phyloP scores from a whole-genome alignment of 2,329 filamentous ascomycete genomes.

The Colletotrichum sidae region DNA sequence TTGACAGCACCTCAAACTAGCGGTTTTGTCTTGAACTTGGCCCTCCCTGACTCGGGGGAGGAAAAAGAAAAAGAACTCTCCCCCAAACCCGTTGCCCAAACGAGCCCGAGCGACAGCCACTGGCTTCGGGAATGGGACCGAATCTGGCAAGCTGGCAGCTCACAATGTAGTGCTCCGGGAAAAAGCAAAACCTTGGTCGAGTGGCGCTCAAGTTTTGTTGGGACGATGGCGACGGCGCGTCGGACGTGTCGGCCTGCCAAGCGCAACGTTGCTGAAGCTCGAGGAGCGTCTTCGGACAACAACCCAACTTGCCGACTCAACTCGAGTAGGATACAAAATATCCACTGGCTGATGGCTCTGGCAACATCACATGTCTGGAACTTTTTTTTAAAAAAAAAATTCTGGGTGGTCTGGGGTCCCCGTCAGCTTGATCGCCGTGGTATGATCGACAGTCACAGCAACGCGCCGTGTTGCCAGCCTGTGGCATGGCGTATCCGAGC shows the following conservation, averaged over 20 bases:
- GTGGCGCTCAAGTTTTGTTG: conserved; percentile 8
- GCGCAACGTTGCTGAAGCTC: conserved; percentile 27
- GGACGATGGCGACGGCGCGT: conserved; percentile 13
- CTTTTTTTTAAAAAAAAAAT: not conserved
- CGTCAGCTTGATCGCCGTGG: conserved; percentile 12
- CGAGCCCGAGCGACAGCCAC: conserved; percentile 22
- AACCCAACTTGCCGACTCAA: not conserved
- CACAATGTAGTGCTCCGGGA: not conserved
- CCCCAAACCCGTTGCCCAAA: conserved; percentile 1
- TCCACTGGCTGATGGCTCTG: not conserved
- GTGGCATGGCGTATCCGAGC: not conserved
- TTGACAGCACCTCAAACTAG: conserved; percentile 10
- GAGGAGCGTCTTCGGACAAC: not conserved
- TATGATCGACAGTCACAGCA: conserved; percentile 33
- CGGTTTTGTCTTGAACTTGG: conserved; percentile 28
- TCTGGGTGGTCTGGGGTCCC: not conserved
- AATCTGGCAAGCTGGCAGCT: conserved; percentile 14
- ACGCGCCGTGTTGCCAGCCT: conserved; percentile 18
- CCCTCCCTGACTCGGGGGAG: conserved; percentile 20
- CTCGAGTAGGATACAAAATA: not conserved
- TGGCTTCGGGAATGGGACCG: conserved; percentile 13
- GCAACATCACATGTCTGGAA: not conserved
- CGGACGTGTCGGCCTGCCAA: conserved; percentile 16
- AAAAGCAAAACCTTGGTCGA: conserved; percentile 8
- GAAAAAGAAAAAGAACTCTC: conserved; percentile 2